Evolutionary conservation across 2,329 filamentous ascomycete genomes (phyloP), one percentile per base, ranked within the genome.

Genomic region (Ceratocystis harringtonii): DNA sequence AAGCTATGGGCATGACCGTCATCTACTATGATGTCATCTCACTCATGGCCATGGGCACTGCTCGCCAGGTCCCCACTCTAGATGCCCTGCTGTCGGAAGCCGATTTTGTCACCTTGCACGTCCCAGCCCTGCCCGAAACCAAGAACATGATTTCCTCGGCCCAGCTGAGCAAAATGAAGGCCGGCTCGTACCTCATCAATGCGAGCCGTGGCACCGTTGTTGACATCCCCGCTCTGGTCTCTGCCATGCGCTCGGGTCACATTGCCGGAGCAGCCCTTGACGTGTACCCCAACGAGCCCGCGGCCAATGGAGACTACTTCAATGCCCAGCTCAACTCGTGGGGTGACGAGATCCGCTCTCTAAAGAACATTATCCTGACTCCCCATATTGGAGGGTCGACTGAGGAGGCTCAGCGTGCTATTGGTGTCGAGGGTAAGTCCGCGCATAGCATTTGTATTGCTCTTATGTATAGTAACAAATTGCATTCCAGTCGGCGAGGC

Each of bases 351-450:
- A 83, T 99, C 61, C 85, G 90, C 64, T 82, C 82, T 63, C 79
- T 97, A 68, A 94, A 87, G 77, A 99, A 99, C 78, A 80, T 99
- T 70, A 95, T 99, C 70, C 81, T 99, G 62, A 96, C 92, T 1
- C 94, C 94, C 25, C 94, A 99, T 75, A 97, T 99, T 72, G 94
- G 94, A 71, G 94, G 94, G 65, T 96, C 90, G 76, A 99, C 94
- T 0, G 94, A 99, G 77, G 94, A 99, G 77, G 94, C 94, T 4
- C 94, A 99, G 78, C 87, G 89, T 67, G 92, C 94, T 17, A 99
- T 99, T 74, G 94, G 94, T 70, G 82, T 95, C 55, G 94, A 99
- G 80, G 82, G 82, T 82, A 75, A 65, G 73, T 69, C 10, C 32
- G 15, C 58, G 41, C 25, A 4, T 19, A 5, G 5, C 43, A 7